Evolutionary conservation across 495 filamentous ascomycete species (phyloP).

Genomic region (Paragyromitra xinjiangensis): DNA sequence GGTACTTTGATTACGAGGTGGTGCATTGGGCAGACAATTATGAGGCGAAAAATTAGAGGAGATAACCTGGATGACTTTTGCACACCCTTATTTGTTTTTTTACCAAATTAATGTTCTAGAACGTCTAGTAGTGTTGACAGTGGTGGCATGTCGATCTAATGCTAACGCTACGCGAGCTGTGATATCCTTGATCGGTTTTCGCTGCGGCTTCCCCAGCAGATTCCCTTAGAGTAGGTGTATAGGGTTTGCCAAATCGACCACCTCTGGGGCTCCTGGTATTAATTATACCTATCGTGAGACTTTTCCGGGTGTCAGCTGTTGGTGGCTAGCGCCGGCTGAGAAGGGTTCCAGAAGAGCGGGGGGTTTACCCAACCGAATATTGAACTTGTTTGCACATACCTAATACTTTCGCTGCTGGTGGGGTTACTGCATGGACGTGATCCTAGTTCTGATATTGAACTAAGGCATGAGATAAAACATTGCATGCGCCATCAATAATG

Average conservation of each 20-base stretch:
- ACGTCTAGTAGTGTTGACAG: too few species aligned
- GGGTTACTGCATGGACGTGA: conserved; percentile 7
- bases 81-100: too few species aligned
- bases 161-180: too few species aligned
- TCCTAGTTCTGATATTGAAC: background rate
- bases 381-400: conserved; percentile 18
- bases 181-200: too few species aligned
- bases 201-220: too few species aligned
- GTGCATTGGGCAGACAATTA: too few species aligned
- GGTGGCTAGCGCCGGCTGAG: conserved; percentile 16
- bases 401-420: background rate
- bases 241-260: background rate
- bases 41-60: too few species aligned
- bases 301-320: conserved; percentile 33
- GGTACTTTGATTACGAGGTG: too few species aligned
- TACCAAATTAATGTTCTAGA: too few species aligned
- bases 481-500: background rate
- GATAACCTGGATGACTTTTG: too few species aligned
- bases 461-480: background rate
- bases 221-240: background rate
- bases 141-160: too few species aligned
- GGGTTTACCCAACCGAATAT: background rate
- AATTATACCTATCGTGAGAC: conserved; percentile 29
- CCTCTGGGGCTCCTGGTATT: background rate
- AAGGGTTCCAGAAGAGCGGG: conserved; percentile 24